A percentile compares a stretch with the other conserved stretches of the same genome.
phyloP scores from a whole-genome alignment of 768 basidiomycete genomes.

The Pulveroboletus frians region DNA sequence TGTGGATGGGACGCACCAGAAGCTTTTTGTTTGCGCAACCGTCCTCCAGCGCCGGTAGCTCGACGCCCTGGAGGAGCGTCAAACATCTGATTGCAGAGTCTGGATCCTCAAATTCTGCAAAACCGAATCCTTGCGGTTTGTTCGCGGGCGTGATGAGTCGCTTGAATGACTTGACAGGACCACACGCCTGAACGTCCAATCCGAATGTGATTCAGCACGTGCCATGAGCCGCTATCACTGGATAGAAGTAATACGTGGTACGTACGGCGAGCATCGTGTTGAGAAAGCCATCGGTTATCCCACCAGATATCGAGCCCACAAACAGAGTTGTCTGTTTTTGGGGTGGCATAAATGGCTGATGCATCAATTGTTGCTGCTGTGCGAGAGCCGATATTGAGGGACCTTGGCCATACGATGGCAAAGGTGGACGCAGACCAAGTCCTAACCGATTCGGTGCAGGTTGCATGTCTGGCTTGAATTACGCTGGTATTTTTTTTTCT shows the following conservation, averaged over 20 bases:
- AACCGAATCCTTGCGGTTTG: conserved; percentile 95
- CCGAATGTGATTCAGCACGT: not conserved
- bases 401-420: conserved; percentile 86
- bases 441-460: conserved; percentile 69
- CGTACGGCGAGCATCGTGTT: conserved; percentile 73
- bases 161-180: conserved; percentile 85
- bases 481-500: conserved; percentile 5
- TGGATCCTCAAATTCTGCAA: conserved; percentile 93
- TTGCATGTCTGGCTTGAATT: conserved; percentile 44
- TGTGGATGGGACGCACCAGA: conserved; percentile 49
- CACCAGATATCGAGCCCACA: conserved; percentile 93
- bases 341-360: conserved; percentile 63
- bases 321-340: conserved; percentile 77
- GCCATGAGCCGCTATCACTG: not conserved
- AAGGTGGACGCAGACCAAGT: conserved; percentile 83
- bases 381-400: conserved; percentile 89
- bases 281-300: conserved; percentile 78
- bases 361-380: conserved; percentile 66
- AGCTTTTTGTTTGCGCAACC: conserved; percentile 59
- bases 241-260: not conserved
- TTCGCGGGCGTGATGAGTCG: conserved; percentile 88
- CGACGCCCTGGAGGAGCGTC: conserved; percentile 56
- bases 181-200: conserved; percentile 66
- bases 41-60: conserved; percentile 57
- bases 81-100: conserved; percentile 81